Evolutionary conservation across 305 asterid genomes (phyloP), one percentile per base, ranked within the genome.

Genomic region (Solanum hybrid): DNA sequence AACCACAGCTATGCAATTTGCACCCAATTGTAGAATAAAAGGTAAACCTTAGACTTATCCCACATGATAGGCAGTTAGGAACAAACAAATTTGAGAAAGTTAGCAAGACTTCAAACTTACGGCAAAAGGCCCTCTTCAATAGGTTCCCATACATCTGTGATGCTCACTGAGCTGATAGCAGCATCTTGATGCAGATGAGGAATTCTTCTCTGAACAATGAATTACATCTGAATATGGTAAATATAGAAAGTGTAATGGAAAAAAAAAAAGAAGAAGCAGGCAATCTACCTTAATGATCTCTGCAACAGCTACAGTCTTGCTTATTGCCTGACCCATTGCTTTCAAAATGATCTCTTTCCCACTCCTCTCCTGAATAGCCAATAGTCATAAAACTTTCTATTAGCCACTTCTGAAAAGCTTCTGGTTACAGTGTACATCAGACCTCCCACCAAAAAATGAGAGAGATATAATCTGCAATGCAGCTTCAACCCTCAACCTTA

Each of bases 311-410:
- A 97, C 99, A 22, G 98, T 93, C 94, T 96, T 97, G 96, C 96
- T 96, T 89, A 97, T 95, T 10, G 99, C 99, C 92, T 95, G 98
- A 24, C 99, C 99, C 99, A 96, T 97, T 89, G 99, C 99, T 93
- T 96, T 97, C 92, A 97, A 91, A 89, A 95, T 98, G 90, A 96
- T 97, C 93, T 97, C 98, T 88, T 88, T 92, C 31, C 93, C 97
- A 90, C 89, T 94, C 90, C 95, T 93, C 94, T 97, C 99, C 99
- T 97, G 89, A 35, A 84, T 10, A 84, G 72, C 19, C 40, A 31
- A 29, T 26, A 45, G 45, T 31, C 87, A 84, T 51, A 31, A 32
- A 51, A 84, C 27, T 51, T 51, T 19, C 42, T 51, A 1, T 84
- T 56, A 84, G 87, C 76, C 87, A 51, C 42, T 19, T 40, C 27